Base-by-base conservation (phyloP, 2,329 filamentous ascomycete species). In the Trichoderma citrinoviride region DNA sequence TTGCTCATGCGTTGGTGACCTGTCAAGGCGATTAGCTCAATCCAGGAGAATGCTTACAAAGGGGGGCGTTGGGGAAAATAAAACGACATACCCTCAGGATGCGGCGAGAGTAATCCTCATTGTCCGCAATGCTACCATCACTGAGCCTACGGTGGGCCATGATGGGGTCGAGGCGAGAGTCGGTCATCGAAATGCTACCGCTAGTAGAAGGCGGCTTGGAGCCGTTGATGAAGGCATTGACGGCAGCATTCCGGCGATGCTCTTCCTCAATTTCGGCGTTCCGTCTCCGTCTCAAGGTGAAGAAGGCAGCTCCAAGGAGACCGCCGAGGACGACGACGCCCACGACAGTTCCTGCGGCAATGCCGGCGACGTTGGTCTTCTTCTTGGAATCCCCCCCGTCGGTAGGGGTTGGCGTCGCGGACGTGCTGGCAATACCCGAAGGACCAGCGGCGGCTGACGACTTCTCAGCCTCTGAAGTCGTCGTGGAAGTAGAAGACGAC, bases 61-160 rank as follows among this genome's bases (percentile, higher is more conserved):
- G n/a, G 57, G n/a, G 43, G 33, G 21, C 46, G 19, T 21, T 49
- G 49, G 23, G 19, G 19, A 55, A 49, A 10, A n/a, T n/a, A 33
- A 53, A 29, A 37, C n/a, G 65, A 80, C 86, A 70, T 85, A 96
- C 94, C 87, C 96, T 91, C 74, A 98, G 85, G 78, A 98, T 97
- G 80, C 91, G 90, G 80, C 94, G 88, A 68, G 94, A 97, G 80
- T 97, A 98, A 77, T 98, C 94, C 79, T 96, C 88, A 79, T 97
- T 96, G 77, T 98, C 94, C 60, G 93, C 94, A 77, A 98, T 97
- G 78, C 93, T 97, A 71, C 94, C 94, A 73, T 95, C 92, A 79
- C 94, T 97, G 80, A 94, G 85, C 77, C 93, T 87, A 74, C 92
- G 85, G 71, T 93, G 87, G 65, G 90, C 89, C 84, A 96, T 89